A percentile compares a stretch with the other conserved stretches of the same genome.
Evolutionary conservation across 2,329 filamentous ascomycete species (phyloP).

Genomic region (Fusarium buxicola): DNA sequence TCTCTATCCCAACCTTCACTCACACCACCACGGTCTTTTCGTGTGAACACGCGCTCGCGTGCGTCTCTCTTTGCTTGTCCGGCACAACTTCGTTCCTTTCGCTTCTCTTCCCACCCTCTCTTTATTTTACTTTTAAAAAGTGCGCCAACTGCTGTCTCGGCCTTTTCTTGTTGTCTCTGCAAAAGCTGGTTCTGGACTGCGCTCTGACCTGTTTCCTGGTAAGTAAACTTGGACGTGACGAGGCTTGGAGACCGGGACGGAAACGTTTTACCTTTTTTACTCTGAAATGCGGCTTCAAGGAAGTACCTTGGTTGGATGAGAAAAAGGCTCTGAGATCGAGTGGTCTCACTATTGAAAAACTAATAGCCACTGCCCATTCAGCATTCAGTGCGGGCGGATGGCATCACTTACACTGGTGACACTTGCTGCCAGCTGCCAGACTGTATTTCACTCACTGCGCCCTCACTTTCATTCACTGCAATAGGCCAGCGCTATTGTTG

Average conservation of each 20-base stretch:
- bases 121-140: conserved; percentile 20
- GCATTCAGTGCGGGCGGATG: neutral
- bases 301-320: conserved; percentile 6
- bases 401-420: conserved; percentile 24
- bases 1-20: conserved; percentile 15
- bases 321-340: conserved; percentile 8
- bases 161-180: conserved; percentile 20
- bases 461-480: conserved; percentile 13
- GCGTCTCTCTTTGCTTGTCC: conserved; percentile 39
- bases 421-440: conserved; percentile 12
- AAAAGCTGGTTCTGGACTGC: conserved; percentile 5
- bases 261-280: neutral
- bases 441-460: conserved; percentile 7
- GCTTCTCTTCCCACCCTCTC: conserved; percentile 18
- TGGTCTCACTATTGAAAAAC: conserved; percentile 14
- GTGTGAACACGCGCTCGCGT: conserved; percentile 44
- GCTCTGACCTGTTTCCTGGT: conserved; percentile 23
- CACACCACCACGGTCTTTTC: conserved; percentile 36
- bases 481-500: conserved; percentile 3
- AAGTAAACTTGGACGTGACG: conserved; percentile 14
- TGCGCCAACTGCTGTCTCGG: conserved; percentile 13
- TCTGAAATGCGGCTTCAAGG: conserved; percentile 13
- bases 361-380: neutral
- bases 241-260: conserved; percentile 19
- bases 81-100: conserved; percentile 33